Conservation (phyloP, 768 basidiomycete genomes). For the Tubosaeta sp. region DNA sequence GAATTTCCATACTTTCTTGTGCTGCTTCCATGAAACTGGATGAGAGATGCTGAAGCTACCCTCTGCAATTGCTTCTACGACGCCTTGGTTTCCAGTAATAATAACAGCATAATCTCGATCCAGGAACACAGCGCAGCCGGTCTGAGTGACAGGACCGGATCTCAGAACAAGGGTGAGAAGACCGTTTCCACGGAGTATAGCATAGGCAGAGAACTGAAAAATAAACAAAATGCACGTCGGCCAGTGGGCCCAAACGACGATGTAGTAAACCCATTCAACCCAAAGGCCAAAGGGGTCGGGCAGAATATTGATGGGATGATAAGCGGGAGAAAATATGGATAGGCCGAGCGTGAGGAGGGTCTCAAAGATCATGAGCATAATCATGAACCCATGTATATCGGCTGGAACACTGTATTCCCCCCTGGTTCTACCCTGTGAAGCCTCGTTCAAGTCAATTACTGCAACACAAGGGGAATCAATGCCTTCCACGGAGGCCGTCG, state of each 20-base stretch:
- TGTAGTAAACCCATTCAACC: no score
- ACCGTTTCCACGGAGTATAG: neutral
- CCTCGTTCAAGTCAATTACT: conserved; percentile 4
- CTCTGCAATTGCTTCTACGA: conserved; percentile 5
- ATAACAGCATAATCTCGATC: conserved; percentile 1
- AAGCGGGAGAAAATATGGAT: neutral
- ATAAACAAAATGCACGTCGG: no score
- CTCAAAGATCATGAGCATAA: no score
- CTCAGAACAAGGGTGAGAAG: conserved; percentile 1
- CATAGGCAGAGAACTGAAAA: neutral
- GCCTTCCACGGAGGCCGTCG: neutral
- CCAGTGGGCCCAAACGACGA: neutral
- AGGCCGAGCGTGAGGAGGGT: no score
- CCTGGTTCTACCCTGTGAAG: neutral
- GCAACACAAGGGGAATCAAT: neutral
- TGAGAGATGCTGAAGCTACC: conserved; percentile 1
- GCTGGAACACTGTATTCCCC: neutral
- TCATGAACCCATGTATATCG: neutral
- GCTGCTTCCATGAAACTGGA: neutral
- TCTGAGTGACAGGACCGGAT: neutral
- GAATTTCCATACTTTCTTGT: neutral
- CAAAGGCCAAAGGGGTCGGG: neutral
- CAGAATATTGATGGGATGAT: neutral
- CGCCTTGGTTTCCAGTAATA: neutral
- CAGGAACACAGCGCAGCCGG: conserved; percentile 1